Evolutionary conservation across 805 yeast species (phyloP), one percentile per base, ranked within the genome.

Genomic region (Clavispora asparagi): DNA sequence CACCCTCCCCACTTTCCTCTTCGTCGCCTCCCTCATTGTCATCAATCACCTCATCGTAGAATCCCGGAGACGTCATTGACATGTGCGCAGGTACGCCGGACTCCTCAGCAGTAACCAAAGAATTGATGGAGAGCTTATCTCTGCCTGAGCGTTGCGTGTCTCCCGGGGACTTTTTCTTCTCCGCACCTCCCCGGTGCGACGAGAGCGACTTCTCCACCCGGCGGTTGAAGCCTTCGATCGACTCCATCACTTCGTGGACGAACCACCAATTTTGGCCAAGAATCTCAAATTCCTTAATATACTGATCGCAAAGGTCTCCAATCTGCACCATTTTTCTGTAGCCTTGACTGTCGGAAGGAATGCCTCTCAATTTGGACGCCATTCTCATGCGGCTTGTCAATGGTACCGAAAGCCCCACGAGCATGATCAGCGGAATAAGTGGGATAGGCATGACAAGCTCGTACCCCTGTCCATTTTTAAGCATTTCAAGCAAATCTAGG

Each of bases 231-330:
- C 41, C 42, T 27, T 37, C 41, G 12, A 54, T 45, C 2, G 49
- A 46, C 13, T 32, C 38, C 12, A 54, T 32, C 3, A 53, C 52
- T 44, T 54, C 53, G 8, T 44, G 39, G 6, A 54, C 50, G 36
- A 54, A 53, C 58, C 58, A 53, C 56, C 56, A 54, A 10, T 47
- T 47, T 14, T 41, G 41, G 8, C 52, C 42, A n/a, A 45, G 45
- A n/a, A 23, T 19, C 23, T 41, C 35, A 35, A 54, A 47, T 32
- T 50, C 56, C n/a, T 26, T 26, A 23, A 47, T 32, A 31, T 44
- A 51, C 1, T 36, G 45, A 4, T 47, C 37, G 16, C 41, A 42
- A 2, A 53, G 40, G 7, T 36, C 39, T 10, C 32, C 32, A 9
- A 37, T 40, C 25, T 42, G 12, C 12, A 27, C 29, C 36, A 42